Percentiles rank a stretch among this genome's conserved stretches.
Evolutionary conservation across 2,329 filamentous ascomycete species (phyloP).

Genomic region (Emericellopsis cladophorae): DNA sequence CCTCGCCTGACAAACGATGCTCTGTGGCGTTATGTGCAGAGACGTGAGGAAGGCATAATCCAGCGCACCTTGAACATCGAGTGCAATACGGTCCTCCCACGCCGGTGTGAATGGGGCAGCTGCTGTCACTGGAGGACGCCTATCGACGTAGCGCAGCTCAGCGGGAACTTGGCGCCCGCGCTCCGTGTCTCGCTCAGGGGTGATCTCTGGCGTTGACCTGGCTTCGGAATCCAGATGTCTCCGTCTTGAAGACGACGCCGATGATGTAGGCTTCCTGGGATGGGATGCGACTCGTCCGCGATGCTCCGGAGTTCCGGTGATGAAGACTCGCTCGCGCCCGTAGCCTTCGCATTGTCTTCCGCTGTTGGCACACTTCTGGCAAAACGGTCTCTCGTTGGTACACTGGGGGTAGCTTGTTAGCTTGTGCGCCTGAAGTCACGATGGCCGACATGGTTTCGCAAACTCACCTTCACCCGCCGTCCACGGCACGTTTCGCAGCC

Average conservation of each 20-base stretch:
- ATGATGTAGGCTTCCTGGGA: constrained; percentile 24
- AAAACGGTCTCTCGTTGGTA: constrained; percentile 47
- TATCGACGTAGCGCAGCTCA: constrained; percentile 9
- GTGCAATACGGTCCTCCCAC: constrained; percentile 32
- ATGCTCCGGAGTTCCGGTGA: constrained; percentile 43
- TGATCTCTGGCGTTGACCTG: constrained; percentile 6
- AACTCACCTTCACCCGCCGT: constrained; percentile 41
- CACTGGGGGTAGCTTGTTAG: constrained; percentile 43
- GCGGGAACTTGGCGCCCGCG: neutral
- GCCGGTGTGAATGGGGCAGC: constrained; percentile 31
- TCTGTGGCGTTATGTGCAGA: constrained; percentile 27
- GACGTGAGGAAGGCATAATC: constrained; percentile 26
- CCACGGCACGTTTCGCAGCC: constrained; percentile 50
- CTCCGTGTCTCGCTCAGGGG: neutral
- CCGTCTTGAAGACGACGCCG: constrained; percentile 12
- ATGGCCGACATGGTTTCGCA: neutral
- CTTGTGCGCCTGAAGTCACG: constrained; percentile 41
- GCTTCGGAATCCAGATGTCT: constrained; percentile 11
- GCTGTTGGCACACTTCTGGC: constrained; percentile 45
- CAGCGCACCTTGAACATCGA: constrained; percentile 22
- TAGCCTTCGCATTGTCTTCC: constrained; percentile 49
- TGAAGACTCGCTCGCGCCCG: constrained; percentile 49
- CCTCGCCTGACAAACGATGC: constrained; percentile 17
- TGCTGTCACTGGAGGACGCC: constrained; percentile 6
- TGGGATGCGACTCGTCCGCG: constrained; percentile 45